Base-by-base conservation (phyloP, 2,329 filamentous ascomycete genomes). In the Ophiocordyceps sinensis region DNA sequence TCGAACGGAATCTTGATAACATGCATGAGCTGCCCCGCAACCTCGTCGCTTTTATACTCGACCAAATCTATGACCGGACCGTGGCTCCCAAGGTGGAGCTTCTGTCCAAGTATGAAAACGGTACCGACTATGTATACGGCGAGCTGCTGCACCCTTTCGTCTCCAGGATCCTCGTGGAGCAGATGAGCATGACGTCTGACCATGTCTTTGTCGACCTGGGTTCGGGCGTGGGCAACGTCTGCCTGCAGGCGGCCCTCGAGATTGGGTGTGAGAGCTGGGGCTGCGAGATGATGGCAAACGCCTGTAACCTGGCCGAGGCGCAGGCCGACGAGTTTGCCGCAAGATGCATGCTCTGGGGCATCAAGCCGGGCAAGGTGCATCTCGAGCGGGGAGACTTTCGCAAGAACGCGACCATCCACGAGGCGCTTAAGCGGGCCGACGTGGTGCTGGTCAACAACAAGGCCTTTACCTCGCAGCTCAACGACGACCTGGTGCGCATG, bases 381-480 rank as follows among this genome's bases (percentile, higher is more conserved):
- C 75, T 98, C 7, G 75, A 89, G 46, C 70, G 79, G 36, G 91
- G 86, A 44, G 85, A 94, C 56, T 95, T 98, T 54, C 76, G 87
- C 10, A 76, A 79, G 48, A 83, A 82, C 49, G 59, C 72, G 14
- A 69, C 70, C 43, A 85, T 95, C 38, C 71, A 79, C 44, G 71
- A 77, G 21, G 79, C 80, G 8, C 70, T 98, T 39, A 81, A 82
- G 58, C 77, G 80, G 41, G 89, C 91, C 2, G 91, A 98, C 57
- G 88, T 96, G n/a, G 77, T 98, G 15, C 73, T 98, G 23, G 89
- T 96, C 52, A 98, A 98, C 67, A 98, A 98, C 63, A 88, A 96
- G 62, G 91, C 87, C 3, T 98, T 98, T 62, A 88, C 82, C 6
- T 81, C 88, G 13, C 73, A 81, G 51, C 74, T 95, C 42, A 98